Evolutionary conservation across 192 early-diverging fungal genomes (phyloP).

Genomic region (Entomortierella chlamydospora): DNA sequence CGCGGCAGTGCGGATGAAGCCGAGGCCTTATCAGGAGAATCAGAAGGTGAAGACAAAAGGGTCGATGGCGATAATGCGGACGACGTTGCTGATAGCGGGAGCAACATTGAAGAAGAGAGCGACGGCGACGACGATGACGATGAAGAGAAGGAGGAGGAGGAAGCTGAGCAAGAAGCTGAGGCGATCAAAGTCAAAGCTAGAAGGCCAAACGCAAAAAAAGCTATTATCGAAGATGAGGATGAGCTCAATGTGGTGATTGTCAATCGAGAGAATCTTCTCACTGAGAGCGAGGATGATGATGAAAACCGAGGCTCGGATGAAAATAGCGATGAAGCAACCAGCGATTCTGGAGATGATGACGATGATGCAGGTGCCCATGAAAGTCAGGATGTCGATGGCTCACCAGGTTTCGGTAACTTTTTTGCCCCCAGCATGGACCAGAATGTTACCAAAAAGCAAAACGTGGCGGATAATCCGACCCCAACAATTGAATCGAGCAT

Average conservation of each 20-base stretch:
- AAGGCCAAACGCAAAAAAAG: not conserved
- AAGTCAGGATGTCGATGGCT: constrained; percentile 5
- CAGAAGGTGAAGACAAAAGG: not conserved
- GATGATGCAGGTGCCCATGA: constrained; percentile 6
- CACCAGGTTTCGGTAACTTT: not conserved
- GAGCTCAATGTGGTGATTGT: constrained; percentile 29
- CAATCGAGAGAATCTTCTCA: not conserved
- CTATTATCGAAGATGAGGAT: constrained; percentile 20
- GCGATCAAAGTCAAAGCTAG: not conserved
- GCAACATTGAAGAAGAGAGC: not conserved
- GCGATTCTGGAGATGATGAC: not conserved
- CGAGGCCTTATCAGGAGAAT: not conserved
- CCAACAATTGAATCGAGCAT: not conserved
- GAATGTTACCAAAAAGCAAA: not conserved
- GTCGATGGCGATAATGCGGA: not conserved
- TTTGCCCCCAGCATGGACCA: not conserved
- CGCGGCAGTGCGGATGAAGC: constrained; percentile 5
- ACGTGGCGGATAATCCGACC: not conserved
- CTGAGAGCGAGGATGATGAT: constrained; percentile 4
- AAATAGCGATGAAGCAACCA: not conserved
- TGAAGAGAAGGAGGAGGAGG: constrained; percentile 7
- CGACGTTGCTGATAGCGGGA: not conserved
- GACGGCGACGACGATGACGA: constrained; percentile 6
- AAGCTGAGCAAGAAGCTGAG: not conserved
- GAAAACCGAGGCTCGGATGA: not conserved